phyloP scores from a whole-genome alignment of 2,329 filamentous ascomycete species.

The Trichoderma gracile region DNA sequence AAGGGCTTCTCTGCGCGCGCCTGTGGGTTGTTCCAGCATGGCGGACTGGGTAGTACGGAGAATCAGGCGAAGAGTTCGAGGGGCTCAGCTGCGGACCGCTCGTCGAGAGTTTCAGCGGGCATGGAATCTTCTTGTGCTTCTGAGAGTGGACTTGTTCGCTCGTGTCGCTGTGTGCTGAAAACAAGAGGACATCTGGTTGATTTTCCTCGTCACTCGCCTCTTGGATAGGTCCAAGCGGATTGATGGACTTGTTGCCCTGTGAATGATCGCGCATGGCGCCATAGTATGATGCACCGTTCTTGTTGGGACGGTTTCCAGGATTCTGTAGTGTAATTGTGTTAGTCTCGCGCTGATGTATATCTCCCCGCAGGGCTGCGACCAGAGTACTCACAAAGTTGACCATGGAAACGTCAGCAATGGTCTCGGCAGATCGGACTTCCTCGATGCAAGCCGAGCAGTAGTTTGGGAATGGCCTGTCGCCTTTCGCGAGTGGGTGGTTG shows the following conservation, averaged over 20 bases:
- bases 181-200: not conserved
- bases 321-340: not conserved
- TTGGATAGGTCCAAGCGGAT: not conserved
- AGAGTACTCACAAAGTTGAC: conserved; percentile 32
- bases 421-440: conserved; percentile 32
- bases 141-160: not conserved
- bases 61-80: conserved; percentile 18
- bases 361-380: not conserved
- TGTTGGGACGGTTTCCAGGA: not conserved
- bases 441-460: conserved; percentile 37
- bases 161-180: not conserved
- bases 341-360: not conserved
- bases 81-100: conserved; percentile 1
- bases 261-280: no score
- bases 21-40: conserved; percentile 34
- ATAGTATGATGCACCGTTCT: not conserved
- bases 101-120: conserved; percentile 4
- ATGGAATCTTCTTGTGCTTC: not conserved
- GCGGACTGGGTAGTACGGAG: conserved; percentile 32
- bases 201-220: not conserved
- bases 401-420: conserved; percentile 34
- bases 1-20: conserved; percentile 33
- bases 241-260: not conserved
- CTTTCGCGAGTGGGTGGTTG: conserved; percentile 30
- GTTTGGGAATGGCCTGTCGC: conserved; percentile 36